phyloP scores from a whole-genome alignment of 306 rosid genomes.

The Quercus agrifolia region DNA sequence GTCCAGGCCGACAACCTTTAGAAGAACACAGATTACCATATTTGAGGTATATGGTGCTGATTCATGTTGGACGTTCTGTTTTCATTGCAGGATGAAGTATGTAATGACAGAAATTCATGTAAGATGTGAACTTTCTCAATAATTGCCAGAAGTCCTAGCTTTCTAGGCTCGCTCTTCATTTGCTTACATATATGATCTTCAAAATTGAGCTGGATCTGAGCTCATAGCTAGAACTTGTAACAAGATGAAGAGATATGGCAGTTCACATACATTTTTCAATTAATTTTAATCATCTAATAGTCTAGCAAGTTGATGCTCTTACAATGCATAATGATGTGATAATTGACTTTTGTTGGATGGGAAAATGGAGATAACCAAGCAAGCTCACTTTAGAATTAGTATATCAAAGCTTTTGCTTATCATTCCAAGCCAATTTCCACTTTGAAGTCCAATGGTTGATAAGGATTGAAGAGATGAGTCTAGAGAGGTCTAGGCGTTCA shows the following conservation, averaged over 20 bases:
- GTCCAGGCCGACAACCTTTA: constrained; percentile 63
- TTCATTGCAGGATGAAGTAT: constrained; percentile 57
- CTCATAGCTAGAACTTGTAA: not conserved
- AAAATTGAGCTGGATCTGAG: not conserved
- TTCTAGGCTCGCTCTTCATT: not conserved
- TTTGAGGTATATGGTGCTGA: constrained; percentile 9
- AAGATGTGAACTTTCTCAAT: constrained; percentile 39
- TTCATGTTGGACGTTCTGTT: not conserved
- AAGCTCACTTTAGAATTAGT: not conserved
- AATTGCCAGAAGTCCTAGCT: not conserved
- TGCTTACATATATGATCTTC: not conserved
- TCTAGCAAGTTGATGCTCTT: not conserved
- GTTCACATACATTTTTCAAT: not conserved
- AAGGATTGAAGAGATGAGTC: too few species aligned
- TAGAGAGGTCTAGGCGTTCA: too few species aligned
- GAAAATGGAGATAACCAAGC: not conserved
- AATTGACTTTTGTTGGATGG: not conserved
- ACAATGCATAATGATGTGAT: not conserved
- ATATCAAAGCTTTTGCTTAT: not conserved
- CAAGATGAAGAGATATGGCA: not conserved
- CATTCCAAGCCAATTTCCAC: too few species aligned
- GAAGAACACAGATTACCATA: not conserved
- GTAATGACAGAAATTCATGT: constrained; percentile 60
- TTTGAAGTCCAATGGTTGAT: too few species aligned
- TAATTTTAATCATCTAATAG: too few species aligned